A percentile compares a stretch with the other conserved stretches of the same genome.
phyloP scores from a whole-genome alignment of 1,284 basidiomycete genomes.

The Cutaneotrichosporon spelunceum region DNA sequence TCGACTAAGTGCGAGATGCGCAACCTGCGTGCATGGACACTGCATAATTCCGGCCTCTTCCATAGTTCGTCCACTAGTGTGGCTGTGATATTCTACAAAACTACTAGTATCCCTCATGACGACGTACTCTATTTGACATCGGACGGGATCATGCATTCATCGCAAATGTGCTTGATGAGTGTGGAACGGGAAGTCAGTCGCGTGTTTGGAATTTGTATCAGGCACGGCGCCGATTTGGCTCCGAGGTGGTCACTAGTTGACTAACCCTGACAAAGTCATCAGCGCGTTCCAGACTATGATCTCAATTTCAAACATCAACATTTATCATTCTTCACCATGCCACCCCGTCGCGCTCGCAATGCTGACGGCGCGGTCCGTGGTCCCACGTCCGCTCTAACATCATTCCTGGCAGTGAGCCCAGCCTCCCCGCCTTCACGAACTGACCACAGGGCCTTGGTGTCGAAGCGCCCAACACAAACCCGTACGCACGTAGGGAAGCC shows the following conservation, averaged over 20 bases:
- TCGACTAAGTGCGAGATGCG: conserved; percentile 29
- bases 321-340: background rate
- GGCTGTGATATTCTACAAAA: conserved; percentile 1
- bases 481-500: background rate
- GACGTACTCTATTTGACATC: conserved; percentile 6
- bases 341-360: conserved; percentile 2
- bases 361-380: conserved; percentile 61
- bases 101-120: background rate
- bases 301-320: background rate
- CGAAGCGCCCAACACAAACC: conserved; percentile 29
- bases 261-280: conserved; percentile 11
- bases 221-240: background rate
- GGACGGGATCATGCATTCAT: conserved; percentile 6
- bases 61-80: background rate
- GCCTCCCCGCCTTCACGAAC: background rate
- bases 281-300: background rate
- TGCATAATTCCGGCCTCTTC: background rate
- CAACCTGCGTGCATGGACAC: background rate
- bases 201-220: background rate
- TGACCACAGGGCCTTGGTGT: conserved; percentile 46
- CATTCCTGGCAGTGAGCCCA: conserved; percentile 71
- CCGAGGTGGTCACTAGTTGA: conserved; percentile 8
- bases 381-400: conserved; percentile 85
- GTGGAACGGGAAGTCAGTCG: background rate
- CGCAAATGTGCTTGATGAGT: background rate